Conservation (phyloP, 2,329 filamentous ascomycete genomes). For the Pleurostoma richardsiae region DNA sequence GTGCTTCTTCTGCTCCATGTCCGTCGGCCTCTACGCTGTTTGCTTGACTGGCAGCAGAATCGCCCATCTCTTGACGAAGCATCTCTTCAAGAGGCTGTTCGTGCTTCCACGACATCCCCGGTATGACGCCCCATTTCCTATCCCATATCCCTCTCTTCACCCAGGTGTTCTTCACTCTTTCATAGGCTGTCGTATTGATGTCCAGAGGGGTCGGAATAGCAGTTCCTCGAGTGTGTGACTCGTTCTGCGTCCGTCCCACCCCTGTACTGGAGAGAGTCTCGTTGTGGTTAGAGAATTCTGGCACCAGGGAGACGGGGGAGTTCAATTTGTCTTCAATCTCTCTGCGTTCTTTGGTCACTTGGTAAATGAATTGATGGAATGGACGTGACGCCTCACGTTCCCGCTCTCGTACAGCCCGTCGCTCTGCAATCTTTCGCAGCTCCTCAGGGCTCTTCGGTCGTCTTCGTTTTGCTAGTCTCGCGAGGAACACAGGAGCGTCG, state of each 20-base stretch:
- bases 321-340: not conserved
- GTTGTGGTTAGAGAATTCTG: not conserved
- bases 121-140: not conserved
- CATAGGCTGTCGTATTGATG: not conserved
- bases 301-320: not conserved
- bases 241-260: not conserved
- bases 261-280: not conserved
- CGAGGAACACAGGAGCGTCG: not conserved
- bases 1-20: not conserved
- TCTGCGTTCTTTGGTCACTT: not conserved
- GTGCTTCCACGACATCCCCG: not conserved
- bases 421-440: not conserved
- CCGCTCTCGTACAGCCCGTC: not conserved
- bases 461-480: not conserved
- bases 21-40: not conserved
- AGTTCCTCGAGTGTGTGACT: not conserved
- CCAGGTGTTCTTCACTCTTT: not conserved
- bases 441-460: not conserved
- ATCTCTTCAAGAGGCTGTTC: not conserved
- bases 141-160: not conserved
- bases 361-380: not conserved
- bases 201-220: not conserved
- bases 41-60: not conserved
- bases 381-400: not conserved
- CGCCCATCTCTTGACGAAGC: not conserved